phyloP scores from a whole-genome alignment of 805 yeast species.

The Ogataea paraovalis region DNA sequence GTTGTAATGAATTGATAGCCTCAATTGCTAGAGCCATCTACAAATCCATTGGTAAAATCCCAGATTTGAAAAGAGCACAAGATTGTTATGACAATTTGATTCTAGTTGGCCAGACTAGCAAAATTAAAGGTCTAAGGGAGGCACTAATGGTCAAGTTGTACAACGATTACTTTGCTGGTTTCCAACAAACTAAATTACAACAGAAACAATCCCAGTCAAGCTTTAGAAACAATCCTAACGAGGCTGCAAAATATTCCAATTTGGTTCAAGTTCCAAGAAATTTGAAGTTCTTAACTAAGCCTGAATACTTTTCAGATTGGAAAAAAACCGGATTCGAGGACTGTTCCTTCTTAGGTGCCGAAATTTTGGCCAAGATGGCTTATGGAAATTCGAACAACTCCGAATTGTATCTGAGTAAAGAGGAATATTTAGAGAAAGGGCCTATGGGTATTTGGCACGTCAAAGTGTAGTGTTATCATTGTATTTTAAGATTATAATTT shows the following conservation, averaged over 20 bases:
- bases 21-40: constrained; percentile 53
- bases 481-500: not conserved
- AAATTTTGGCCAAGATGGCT: constrained; percentile 81
- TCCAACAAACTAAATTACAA: constrained; percentile 4
- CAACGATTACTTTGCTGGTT: constrained; percentile 23
- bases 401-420: constrained; percentile 64
- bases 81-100: constrained; percentile 82
- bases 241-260: constrained; percentile 23
- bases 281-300: constrained; percentile 63
- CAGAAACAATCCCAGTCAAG: constrained; percentile 20
- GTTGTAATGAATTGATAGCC: constrained; percentile 58
- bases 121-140: constrained; percentile 72
- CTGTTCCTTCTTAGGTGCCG: constrained; percentile 78
- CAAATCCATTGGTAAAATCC: constrained; percentile 46
- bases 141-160: constrained; percentile 55
- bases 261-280: constrained; percentile 74
- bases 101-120: constrained; percentile 72
- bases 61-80: constrained; percentile 66
- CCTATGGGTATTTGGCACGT: constrained; percentile 74
- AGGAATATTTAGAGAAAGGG: constrained; percentile 72
- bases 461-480: constrained; percentile 18
- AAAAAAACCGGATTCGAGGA: constrained; percentile 76
- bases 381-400: constrained; percentile 61
- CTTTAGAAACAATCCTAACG: constrained; percentile 29
- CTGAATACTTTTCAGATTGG: constrained; percentile 96